phyloP scores from a whole-genome alignment of 2,329 filamentous ascomycete genomes.

The Colletotrichum sp. region DNA sequence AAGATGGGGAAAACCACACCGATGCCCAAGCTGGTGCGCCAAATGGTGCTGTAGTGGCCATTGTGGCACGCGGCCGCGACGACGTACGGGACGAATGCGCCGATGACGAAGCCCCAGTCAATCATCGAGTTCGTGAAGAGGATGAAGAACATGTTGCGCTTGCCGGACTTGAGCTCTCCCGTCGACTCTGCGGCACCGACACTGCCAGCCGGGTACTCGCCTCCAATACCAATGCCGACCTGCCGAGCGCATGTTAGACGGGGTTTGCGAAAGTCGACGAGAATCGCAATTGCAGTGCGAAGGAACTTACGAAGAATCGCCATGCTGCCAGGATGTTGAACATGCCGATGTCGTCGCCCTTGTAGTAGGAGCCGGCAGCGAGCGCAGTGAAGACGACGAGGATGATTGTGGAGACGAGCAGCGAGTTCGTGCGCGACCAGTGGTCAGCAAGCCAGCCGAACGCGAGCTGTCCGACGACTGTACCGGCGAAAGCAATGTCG shows the following conservation, averaged over 20 bases:
- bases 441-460: slow-evolving; percentile 85
- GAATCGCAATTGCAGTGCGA: accelerated
- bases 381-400: slow-evolving; percentile 86
- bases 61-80: slow-evolving; percentile 62
- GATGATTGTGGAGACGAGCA: slow-evolving; percentile 82
- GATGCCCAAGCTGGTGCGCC: slow-evolving; percentile 81
- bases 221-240: slow-evolving; percentile 27
- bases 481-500: slow-evolving; percentile 86
- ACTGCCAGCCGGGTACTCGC: slow-evolving; percentile 82
- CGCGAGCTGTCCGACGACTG: slow-evolving; percentile 79
- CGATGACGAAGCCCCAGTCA: slow-evolving; percentile 81
- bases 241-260: neutral
- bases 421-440: slow-evolving; percentile 83
- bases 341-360: slow-evolving; percentile 72
- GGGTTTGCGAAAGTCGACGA: neutral
- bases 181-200: slow-evolving; percentile 86
- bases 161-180: slow-evolving; percentile 79
- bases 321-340: slow-evolving; percentile 81
- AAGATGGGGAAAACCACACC: slow-evolving; percentile 79
- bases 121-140: slow-evolving; percentile 91
- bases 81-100: slow-evolving; percentile 50
- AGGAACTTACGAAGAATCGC: slow-evolving; percentile 74
- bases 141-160: slow-evolving; percentile 90
- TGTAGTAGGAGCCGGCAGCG: slow-evolving; percentile 76
- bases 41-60: slow-evolving; percentile 74